A percentile compares a stretch with the other conserved stretches of the same genome.
These are phyloP conservation scores for Solanum chaucha DNA, from an alignment of 257 asterid genomes.

Conservation along the genomic window DNA sequence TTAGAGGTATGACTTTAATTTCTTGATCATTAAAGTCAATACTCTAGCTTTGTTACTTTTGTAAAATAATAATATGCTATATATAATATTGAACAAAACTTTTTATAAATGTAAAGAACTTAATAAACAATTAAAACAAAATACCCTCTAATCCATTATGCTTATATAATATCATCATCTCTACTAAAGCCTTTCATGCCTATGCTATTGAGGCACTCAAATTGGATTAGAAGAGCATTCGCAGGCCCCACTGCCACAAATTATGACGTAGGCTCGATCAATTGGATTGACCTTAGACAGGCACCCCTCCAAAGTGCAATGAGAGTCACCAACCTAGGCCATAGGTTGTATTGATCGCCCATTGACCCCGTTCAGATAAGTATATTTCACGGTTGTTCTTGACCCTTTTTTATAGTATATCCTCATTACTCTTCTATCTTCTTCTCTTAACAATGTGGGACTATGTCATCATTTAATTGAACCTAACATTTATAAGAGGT, in stretches of 20 bases:
- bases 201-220: too few species aligned
- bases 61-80: background rate
- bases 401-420: too few species aligned
- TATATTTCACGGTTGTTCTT: background rate
- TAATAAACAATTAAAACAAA: background rate
- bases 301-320: slow-evolving; percentile 28
- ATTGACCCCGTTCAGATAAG: slow-evolving; percentile 23
- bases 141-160: background rate
- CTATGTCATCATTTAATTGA: background rate
- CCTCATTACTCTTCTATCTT: background rate
- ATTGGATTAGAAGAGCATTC: background rate
- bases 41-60: background rate
- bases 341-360: slow-evolving; percentile 4
- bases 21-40: background rate
- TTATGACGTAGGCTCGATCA: slow-evolving; percentile 18
- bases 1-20: background rate
- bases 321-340: slow-evolving; percentile 12
- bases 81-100: background rate
- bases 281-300: slow-evolving; percentile 24
- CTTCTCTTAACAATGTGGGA: background rate
- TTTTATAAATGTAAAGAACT: background rate
- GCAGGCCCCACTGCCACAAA: background rate
- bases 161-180: background rate
- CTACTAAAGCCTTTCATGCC: background rate
- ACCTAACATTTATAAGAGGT: too few species aligned